Conservation (phyloP, 1,284 basidiomycete genomes). For the Rhodofomes roseus region DNA sequence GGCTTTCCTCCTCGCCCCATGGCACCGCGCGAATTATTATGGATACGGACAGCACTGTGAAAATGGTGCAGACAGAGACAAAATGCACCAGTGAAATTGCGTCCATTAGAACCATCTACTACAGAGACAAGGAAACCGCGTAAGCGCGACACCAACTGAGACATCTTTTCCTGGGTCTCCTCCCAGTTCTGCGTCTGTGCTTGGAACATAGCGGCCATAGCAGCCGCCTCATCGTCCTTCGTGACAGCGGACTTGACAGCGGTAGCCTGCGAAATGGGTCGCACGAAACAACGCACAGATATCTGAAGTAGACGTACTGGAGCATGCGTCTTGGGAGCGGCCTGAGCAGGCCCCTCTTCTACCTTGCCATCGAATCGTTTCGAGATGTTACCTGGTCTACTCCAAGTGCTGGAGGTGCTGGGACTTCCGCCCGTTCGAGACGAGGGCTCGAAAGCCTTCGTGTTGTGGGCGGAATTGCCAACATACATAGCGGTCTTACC, state of each 20-base stretch:
- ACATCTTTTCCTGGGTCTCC: conserved; percentile 96
- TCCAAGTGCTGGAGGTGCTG: conserved; percentile 40
- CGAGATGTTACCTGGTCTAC: conserved; percentile 67
- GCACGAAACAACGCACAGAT: conserved; percentile 16
- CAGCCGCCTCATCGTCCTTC: conserved; percentile 75
- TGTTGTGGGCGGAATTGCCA: conserved; percentile 47
- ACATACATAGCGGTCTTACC: conserved; percentile 91
- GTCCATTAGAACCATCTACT: conserved; percentile 69
- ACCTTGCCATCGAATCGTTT: conserved; percentile 90
- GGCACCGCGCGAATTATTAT: conserved; percentile 60
- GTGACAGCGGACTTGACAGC: conserved; percentile 40
- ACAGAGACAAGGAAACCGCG: conserved; percentile 48
- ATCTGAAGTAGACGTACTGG: conserved; percentile 18
- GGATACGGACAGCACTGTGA: conserved; percentile 70
- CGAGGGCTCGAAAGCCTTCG: conserved; percentile 21
- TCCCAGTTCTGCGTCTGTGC: conserved; percentile 91
- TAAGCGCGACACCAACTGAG: conserved; percentile 77
- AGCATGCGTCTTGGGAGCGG: conserved; percentile 12
- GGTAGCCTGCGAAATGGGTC: conserved; percentile 5
- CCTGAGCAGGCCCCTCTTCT: conserved; percentile 31
- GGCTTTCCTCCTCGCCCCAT: conserved; percentile 62
- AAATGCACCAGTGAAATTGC: conserved; percentile 35
- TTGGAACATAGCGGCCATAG: conserved; percentile 96
- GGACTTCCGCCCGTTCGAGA: conserved; percentile 24
- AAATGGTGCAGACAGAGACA: conserved; percentile 19